Base-by-base conservation (phyloP, 31 red algal genomes). In the Endocladia muricata region DNA sequence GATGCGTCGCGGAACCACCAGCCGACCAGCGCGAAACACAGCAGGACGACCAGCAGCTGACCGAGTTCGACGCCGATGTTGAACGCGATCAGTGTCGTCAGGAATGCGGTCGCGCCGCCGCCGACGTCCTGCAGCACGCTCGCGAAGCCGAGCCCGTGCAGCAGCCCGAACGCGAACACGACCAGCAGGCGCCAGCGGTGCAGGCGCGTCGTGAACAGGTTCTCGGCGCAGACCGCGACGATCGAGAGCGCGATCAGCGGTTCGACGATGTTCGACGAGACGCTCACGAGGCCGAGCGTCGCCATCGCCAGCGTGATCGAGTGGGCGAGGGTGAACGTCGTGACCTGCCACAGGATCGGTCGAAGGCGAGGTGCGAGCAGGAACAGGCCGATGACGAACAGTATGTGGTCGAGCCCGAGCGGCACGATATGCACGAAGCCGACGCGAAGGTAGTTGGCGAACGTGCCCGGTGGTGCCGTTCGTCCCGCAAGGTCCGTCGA, bases 31-130 rank as follows among this genome's bases (percentile, higher is more conserved):
- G n/a, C n/a, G 60, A 64, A 64, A 11, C 13, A 23, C 60, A 17
- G 11, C n/a, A 64, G 15, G n/a, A 64, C 25, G 60, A 64, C 25
- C 11, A 30, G 11, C 11, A 11, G 15, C 26, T 64, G 60, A 30
- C 60, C 60, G 60, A 64, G 13, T 23, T 64, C 60, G 60, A 64
- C 26, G 11, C 60, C 60, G 26, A 64, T 28, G 60, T 64, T 64
- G 25, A 17, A 30, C 11, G 15, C 60, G 25, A 30, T 11, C 15
- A 64, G 60, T 23, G 60, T 21, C 15, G 26, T 15, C 60, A 64
- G 25, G n/a, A 11, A 13, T 17, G 11, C 11, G 13, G 15, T 28
- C 15, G 17, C 11, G 11, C n/a, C 26, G 17, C 13, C 60, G 60
- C 26, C 60, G 60, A 64, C 15, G 11, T 64, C 60, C 15, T 13